Evolutionary conservation across 306 rosid species (phyloP).

Genomic region (Casuarina cunninghamiana): DNA sequence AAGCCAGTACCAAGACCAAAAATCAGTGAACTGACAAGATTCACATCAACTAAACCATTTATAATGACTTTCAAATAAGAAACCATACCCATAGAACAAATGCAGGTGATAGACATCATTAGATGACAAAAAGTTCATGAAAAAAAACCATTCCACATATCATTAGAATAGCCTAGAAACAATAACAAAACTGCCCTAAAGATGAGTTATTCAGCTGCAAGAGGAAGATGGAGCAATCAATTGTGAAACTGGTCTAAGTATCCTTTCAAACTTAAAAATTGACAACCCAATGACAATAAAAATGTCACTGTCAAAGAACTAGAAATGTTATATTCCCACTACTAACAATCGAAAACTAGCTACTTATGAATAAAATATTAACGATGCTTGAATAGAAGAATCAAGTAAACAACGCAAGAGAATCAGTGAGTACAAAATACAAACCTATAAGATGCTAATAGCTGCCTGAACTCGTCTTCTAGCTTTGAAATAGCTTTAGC

Average conservation of each 20-base stretch:
- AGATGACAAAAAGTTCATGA: not conserved
- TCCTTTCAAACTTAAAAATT: not conserved
- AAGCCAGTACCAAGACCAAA: not conserved
- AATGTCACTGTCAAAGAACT: not conserved
- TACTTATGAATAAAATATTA: constrained; percentile 15
- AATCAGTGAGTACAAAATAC: constrained; percentile 25
- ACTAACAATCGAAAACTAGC: not conserved
- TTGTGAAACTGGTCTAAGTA: not conserved
- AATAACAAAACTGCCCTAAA: not conserved
- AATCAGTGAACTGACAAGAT: not conserved
- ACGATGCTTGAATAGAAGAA: constrained; percentile 24
- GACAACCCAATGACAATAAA: not conserved
- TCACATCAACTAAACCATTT: not conserved
- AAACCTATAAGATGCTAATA: constrained; percentile 77
- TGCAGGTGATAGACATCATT: not conserved
- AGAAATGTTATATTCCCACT: not conserved
- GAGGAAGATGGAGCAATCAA: constrained; percentile 6
- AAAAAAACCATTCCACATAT: not conserved
- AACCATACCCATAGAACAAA: not conserved
- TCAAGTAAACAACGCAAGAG: constrained; percentile 6
- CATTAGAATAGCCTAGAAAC: constrained; percentile 9
- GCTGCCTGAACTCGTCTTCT: constrained; percentile 83
- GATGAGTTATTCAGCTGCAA: constrained; percentile 2
- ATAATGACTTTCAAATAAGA: not conserved
- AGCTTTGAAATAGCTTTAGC: constrained; percentile 85